Base-by-base conservation (phyloP, 2,329 filamentous ascomycete genomes). In the Nemania diffusa region DNA sequence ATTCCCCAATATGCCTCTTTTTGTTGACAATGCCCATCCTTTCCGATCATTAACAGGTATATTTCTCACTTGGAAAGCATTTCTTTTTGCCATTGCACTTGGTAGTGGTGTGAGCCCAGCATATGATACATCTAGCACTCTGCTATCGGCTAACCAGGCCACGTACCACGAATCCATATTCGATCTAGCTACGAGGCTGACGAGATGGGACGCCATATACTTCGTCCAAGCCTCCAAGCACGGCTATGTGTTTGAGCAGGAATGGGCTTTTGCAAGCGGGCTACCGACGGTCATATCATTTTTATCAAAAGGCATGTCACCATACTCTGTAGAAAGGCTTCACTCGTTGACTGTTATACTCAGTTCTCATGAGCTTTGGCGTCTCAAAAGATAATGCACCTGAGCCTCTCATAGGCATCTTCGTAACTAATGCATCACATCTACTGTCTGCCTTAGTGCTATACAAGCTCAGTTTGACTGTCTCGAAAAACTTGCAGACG, bases 191-290 rank as follows among this genome's bases (percentile, higher is more conserved):
- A 79, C 84, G 37, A 88, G 88, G 50, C 81, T 96, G 65, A 89
- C 89, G 6, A 85, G 92, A 77, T 97, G 93, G 93, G 93, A 97
- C 78, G 91, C 90, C 34, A 83, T 97, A 71, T 96, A 95, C 78
- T 95, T 90, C 74, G 81, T 90, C 65, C 85, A 88, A 71, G 78
- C 83, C 51, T 87, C 91, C 4, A 83, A 83, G 48, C 83, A 86
- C 11, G 91, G 91, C 37, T 90, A 93, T 72, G 62, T 90, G 11
- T 91, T 88, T 77, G 93, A 97, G 80, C 93, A 96, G 80, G 91
- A 95, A 79, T 96, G 92, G 92, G 93, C 92, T 0, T 96, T 94
- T 80, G 90, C 90, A 42, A 71, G 75, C 64, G 81, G 79, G 66
- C 70, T 88, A 52, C 84, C 87, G 1, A 71, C 77, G 8, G 71